These are phyloP conservation scores for Tilletiaria anomala DNA, from an alignment of 1,284 basidiomycete species.

Conservation along the genomic window DNA sequence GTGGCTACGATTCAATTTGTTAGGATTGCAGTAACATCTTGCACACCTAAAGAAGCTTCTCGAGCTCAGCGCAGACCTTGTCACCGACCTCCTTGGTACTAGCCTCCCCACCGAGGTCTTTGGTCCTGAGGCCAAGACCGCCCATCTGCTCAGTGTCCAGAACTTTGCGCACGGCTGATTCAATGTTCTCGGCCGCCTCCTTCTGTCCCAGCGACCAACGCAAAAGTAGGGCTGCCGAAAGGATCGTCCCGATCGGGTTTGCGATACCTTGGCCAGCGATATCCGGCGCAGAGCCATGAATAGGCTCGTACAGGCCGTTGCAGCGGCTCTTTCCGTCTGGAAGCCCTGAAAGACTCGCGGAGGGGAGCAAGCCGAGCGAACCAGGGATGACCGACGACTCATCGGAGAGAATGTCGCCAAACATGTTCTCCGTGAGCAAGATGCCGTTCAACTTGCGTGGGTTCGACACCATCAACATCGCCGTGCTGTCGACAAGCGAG, in stretches of 20 bases:
- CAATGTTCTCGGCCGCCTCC: conserved; percentile 57
- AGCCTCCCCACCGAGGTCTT: conserved; percentile 70
- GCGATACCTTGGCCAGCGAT: conserved; percentile 90
- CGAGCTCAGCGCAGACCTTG: conserved; percentile 62
- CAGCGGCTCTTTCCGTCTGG: conserved; percentile 57
- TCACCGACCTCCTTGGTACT: conserved; percentile 70
- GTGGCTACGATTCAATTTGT: no score
- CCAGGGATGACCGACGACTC: conserved; percentile 95
- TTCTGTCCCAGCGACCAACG: conserved; percentile 84
- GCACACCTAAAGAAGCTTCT: conserved; percentile 50
- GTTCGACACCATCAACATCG: conserved; percentile 86
- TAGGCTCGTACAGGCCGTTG: conserved; percentile 86
- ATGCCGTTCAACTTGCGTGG: conserved; percentile 92
- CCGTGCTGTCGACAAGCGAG: conserved; percentile 77
- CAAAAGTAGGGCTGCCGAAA: conserved; percentile 86
- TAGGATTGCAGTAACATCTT: no score
- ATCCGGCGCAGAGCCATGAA: conserved; percentile 58
- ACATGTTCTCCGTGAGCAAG: conserved; percentile 30
- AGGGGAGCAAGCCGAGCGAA: conserved; percentile 86
- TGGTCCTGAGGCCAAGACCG: conserved; percentile 66
- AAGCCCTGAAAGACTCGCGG: conserved; percentile 82
- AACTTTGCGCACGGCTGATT: conserved; percentile 72
- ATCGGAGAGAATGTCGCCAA: conserved; percentile 63
- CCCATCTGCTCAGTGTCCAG: conserved; percentile 60
- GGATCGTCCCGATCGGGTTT: conserved; percentile 92